Percentiles rank a stretch among this genome's conserved stretches.
Evolutionary conservation across 345 rosid species (phyloP).

Genomic region (Cardamine resedifolia): DNA sequence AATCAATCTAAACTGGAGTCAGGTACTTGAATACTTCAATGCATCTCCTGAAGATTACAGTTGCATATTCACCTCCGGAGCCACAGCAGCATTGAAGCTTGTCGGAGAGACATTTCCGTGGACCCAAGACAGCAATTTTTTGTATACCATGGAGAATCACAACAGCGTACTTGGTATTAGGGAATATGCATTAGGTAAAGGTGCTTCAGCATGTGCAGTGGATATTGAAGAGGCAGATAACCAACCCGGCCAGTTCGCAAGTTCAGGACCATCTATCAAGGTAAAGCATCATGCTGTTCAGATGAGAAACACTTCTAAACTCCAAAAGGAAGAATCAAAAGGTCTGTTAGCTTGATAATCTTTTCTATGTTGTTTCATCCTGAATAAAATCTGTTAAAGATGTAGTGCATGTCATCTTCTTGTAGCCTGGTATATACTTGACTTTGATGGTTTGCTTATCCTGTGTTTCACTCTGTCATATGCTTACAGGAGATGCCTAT

Average conservation of each 20-base stretch:
- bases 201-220: conserved; percentile 79
- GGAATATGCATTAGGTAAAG: conserved; percentile 91
- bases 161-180: conserved; percentile 97
- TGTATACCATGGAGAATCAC: conserved; percentile 93
- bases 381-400: conserved; percentile 15
- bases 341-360: conserved; percentile 43
- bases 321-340: conserved; percentile 36
- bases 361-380: conserved; percentile 3
- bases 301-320: conserved; percentile 49
- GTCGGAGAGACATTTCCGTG: conserved; percentile 96
- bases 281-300: conserved; percentile 53
- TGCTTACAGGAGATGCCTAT: conserved; percentile 62
- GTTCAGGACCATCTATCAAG: conserved; percentile 41
- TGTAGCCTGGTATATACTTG: background rate
- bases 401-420: conserved; percentile 13
- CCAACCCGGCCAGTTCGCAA: conserved; percentile 28
- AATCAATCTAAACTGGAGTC: conserved; percentile 21
- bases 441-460: conserved; percentile 17
- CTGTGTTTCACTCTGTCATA: background rate
- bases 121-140: conserved; percentile 60
- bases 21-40: conserved; percentile 90
- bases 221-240: conserved; percentile 58
- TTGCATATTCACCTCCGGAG: conserved; percentile 95
- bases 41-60: conserved; percentile 81
- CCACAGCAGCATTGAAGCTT: conserved; percentile 88